Evolutionary conservation across 805 yeast genomes (phyloP).

Genomic region (Kodamaea hsintzibuensis): DNA sequence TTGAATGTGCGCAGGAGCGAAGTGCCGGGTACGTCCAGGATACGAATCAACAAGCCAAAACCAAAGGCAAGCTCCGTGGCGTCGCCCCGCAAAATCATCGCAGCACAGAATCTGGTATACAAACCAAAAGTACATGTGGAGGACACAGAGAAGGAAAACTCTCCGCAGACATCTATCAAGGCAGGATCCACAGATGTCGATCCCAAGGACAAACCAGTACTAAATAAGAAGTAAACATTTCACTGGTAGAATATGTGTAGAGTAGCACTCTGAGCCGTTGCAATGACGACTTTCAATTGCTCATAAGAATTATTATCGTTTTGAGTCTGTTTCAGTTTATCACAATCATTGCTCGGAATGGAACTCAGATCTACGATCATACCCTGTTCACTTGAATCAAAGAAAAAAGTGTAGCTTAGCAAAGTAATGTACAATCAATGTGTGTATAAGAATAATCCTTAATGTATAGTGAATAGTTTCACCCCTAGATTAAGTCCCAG

Average conservation of each 20-base stretch:
- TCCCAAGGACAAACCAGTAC: not conserved
- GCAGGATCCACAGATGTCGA: not conserved
- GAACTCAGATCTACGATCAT: too few species aligned
- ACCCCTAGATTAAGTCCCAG: too few species aligned
- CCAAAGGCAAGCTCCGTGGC: constrained; percentile 5
- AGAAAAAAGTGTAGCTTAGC: too few species aligned
- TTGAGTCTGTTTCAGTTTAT: not conserved
- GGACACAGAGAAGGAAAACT: not conserved
- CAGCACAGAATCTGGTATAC: not conserved
- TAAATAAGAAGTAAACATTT: not conserved
- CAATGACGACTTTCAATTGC: not conserved
- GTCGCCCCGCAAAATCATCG: not conserved
- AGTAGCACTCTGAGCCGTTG: not conserved
- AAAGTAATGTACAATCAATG: too few species aligned
- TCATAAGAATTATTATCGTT: not conserved
- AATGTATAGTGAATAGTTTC: too few species aligned
- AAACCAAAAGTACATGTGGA: not conserved
- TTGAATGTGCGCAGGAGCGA: constrained; percentile 11
- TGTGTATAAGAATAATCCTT: too few species aligned
- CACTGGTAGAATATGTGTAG: not conserved
- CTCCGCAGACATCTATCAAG: not conserved
- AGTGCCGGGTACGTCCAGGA: constrained; percentile 16
- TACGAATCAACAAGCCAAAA: constrained; percentile 10
- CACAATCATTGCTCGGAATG: not conserved
- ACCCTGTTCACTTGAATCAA: too few species aligned